A percentile compares a stretch with the other conserved stretches of the same genome.
Conservation (phyloP, 2,329 filamentous ascomycete genomes). For the Plenodomus tracheiphilus region DNA sequence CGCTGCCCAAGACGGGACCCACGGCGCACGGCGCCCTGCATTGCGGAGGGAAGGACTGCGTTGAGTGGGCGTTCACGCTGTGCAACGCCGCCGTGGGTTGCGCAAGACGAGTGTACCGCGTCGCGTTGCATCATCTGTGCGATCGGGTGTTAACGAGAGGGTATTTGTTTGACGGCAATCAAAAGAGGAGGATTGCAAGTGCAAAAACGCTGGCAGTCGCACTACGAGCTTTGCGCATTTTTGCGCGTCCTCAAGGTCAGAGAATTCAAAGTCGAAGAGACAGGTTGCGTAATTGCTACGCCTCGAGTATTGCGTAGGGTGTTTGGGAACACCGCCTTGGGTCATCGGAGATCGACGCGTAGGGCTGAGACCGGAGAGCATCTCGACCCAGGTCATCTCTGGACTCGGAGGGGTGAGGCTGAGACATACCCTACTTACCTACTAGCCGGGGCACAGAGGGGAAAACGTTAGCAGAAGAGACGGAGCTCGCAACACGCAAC, state of each 20-base stretch:
- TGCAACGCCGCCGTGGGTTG: neutral
- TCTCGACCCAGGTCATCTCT: neutral
- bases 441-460: slow-evolving; percentile 1
- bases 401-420: neutral
- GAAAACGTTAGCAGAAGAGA: neutral
- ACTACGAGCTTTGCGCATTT: neutral
- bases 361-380: slow-evolving; percentile 1
- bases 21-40: neutral
- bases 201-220: too few relatives aligned
- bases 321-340: neutral
- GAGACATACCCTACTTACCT: neutral
- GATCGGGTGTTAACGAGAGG: too few relatives aligned
- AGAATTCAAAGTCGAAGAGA: neutral
- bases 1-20: too few relatives aligned
- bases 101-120: too few relatives aligned
- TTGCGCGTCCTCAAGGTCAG: neutral
- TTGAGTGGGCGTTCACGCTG: neutral
- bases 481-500: slow-evolving; percentile 1
- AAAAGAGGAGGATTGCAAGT: too few relatives aligned
- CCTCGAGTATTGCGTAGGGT: neutral
- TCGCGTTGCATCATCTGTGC: too few relatives aligned
- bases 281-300: neutral
- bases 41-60: neutral
- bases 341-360: neutral
- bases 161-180: too few relatives aligned